Evolutionary conservation across 2,329 filamentous ascomycete species (phyloP).

Genomic region (Fusarium hainanense): DNA sequence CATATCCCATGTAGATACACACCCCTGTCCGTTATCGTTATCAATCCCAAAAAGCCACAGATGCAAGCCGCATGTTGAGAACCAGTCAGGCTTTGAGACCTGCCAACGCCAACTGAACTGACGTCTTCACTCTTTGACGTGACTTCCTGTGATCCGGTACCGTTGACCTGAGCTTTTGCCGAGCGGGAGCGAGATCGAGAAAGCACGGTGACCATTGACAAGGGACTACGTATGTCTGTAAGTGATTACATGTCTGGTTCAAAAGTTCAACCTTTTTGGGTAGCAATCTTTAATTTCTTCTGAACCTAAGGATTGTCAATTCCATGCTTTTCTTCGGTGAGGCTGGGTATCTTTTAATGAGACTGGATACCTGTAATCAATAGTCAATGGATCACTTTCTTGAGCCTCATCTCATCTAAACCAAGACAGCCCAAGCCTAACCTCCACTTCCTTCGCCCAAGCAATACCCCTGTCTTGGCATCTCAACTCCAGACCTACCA

Average conservation of each 20-base stretch:
- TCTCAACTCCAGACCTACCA: background rate
- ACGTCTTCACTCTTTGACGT: slow-evolving; percentile 14
- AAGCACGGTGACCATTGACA: background rate
- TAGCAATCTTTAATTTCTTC: background rate
- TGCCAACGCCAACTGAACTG: slow-evolving; percentile 28
- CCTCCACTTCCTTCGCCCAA: background rate
- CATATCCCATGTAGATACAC: slow-evolving; percentile 3
- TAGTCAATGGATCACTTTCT: background rate
- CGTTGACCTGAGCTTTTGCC: slow-evolving; percentile 16
- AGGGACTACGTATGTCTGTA: background rate
- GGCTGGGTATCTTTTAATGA: background rate
- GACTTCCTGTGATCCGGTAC: slow-evolving; percentile 26
- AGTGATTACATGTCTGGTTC: background rate
- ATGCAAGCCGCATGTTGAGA: slow-evolving; percentile 41
- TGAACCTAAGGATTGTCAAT: background rate
- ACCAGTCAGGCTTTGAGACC: slow-evolving; percentile 39
- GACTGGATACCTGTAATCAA: background rate
- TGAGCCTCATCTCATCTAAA: background rate
- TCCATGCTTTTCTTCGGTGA: background rate
- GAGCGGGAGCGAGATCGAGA: slow-evolving; percentile 25
- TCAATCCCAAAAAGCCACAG: slow-evolving; percentile 34
- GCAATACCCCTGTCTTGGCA: background rate
- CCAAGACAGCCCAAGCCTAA: background rate
- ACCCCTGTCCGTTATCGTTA: slow-evolving; percentile 13
- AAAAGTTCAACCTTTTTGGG: background rate